Evolutionary conservation across 2,329 filamentous ascomycete species (phyloP).

Genomic region (Cercospora zeae-maydis): DNA sequence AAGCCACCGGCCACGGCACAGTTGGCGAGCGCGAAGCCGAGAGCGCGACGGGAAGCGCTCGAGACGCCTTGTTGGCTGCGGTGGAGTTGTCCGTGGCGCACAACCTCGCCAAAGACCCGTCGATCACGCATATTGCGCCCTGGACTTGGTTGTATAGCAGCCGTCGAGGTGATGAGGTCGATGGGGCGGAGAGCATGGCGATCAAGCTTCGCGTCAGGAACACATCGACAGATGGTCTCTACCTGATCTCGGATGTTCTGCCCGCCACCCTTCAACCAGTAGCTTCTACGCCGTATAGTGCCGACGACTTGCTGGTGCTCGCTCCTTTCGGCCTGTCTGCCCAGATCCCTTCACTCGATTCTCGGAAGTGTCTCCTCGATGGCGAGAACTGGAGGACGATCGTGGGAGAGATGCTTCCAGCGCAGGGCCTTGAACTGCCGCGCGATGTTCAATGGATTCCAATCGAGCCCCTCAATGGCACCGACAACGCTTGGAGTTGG

Average conservation of each 20-base stretch:
- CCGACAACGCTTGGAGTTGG: constrained; percentile 22
- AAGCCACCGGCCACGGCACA: background rate
- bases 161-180: background rate
- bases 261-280: constrained; percentile 9
- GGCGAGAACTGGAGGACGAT: constrained; percentile 15
- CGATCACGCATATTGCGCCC: constrained; percentile 16
- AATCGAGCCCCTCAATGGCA: constrained; percentile 12
- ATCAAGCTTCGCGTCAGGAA: constrained; percentile 19
- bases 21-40: background rate
- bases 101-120: constrained; percentile 14
- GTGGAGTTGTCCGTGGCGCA: constrained; percentile 23
- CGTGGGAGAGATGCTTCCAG: constrained; percentile 10
- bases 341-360: background rate
- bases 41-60: background rate
- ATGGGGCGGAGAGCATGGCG: constrained; percentile 6
- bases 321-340: constrained; percentile 21
- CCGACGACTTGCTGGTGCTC: constrained; percentile 9
- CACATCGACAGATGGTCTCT: constrained; percentile 15
- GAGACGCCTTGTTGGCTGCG: constrained; percentile 27
- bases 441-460: constrained; percentile 17
- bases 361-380: background rate
- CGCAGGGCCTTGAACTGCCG: constrained; percentile 16
- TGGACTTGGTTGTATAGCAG: constrained; percentile 24
- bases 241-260: constrained; percentile 17
- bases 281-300: background rate